A percentile compares a stretch with the other conserved stretches of the same genome.
Conservation (phyloP, 306 rosid species). For the Castanopsis chinensis region DNA sequence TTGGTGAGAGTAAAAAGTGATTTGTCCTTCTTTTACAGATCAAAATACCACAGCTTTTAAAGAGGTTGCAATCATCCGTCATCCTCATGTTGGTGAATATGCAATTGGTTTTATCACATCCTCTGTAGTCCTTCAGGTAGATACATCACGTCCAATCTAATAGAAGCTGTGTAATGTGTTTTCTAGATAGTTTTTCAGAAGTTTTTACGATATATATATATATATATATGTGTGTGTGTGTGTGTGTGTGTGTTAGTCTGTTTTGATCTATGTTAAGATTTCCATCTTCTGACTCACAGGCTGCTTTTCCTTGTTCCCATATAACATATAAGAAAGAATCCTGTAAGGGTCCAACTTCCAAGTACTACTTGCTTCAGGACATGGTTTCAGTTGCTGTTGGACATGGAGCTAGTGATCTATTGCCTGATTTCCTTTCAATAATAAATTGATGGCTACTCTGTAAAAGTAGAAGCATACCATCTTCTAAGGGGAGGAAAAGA, state of each 20-base stretch:
- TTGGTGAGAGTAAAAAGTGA: background rate
- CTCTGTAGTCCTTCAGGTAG: conserved; percentile 50
- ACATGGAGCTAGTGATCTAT: background rate
- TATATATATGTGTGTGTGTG: background rate
- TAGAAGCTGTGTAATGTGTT: background rate
- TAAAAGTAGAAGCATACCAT: no score
- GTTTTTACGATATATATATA: background rate
- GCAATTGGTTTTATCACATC: conserved; percentile 57
- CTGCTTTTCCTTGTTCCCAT: background rate
- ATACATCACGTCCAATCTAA: background rate
- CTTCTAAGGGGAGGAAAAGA: no score
- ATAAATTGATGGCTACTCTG: no score
- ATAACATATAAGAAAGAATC: background rate
- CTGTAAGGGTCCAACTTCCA: background rate
- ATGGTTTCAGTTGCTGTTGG: background rate
- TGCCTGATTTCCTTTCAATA: background rate
- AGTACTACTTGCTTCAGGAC: background rate
- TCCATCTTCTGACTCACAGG: background rate
- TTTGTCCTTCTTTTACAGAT: conserved; percentile 26
- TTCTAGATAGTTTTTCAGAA: background rate
- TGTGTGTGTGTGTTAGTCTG: background rate
- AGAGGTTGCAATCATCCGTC: conserved; percentile 59
- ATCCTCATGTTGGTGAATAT: conserved; percentile 55
- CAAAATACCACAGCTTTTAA: conserved; percentile 55
- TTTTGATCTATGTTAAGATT: background rate